Evolutionary conservation across 257 asterid species (phyloP).

Genomic region (Handroanthus guayacan): DNA sequence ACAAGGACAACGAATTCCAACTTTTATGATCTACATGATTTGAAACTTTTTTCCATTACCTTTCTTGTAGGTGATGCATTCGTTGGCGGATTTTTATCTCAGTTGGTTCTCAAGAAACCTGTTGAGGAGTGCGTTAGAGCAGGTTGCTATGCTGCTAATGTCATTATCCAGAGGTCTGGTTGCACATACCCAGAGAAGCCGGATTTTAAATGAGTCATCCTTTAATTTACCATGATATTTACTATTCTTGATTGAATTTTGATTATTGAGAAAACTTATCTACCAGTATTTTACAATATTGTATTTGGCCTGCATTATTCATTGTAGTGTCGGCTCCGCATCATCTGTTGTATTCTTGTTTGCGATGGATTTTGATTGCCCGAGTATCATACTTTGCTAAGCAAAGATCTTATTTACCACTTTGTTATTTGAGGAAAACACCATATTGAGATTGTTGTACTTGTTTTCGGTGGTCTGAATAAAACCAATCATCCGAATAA

Average conservation of each 20-base stretch:
- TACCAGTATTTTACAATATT: slow-evolving; percentile 6
- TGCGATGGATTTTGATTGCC: slow-evolving; percentile 34
- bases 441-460: slow-evolving; percentile 22
- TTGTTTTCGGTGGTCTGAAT: background rate
- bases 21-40: background rate
- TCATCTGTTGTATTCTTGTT: background rate
- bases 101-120: slow-evolving; percentile 69
- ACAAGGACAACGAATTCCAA: background rate
- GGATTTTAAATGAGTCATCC: slow-evolving; percentile 52
- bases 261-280: slow-evolving; percentile 19
- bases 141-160: slow-evolving; percentile 82
- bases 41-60: background rate
- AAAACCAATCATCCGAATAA: background rate
- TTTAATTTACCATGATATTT: slow-evolving; percentile 24
- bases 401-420: background rate
- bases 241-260: slow-evolving; percentile 29
- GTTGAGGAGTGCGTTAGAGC: slow-evolving; percentile 77
- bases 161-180: slow-evolving; percentile 85
- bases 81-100: slow-evolving; percentile 87
- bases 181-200: slow-evolving; percentile 93
- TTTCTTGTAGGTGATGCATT: slow-evolving; percentile 72
- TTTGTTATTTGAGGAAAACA: slow-evolving; percentile 20
- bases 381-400: background rate
- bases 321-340: slow-evolving; percentile 22
- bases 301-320: slow-evolving; percentile 35